Percentiles rank a stretch among this genome's conserved stretches.
Conservation (phyloP, 78 protist genomes). For the Salpingoeca rosetta region DNA sequence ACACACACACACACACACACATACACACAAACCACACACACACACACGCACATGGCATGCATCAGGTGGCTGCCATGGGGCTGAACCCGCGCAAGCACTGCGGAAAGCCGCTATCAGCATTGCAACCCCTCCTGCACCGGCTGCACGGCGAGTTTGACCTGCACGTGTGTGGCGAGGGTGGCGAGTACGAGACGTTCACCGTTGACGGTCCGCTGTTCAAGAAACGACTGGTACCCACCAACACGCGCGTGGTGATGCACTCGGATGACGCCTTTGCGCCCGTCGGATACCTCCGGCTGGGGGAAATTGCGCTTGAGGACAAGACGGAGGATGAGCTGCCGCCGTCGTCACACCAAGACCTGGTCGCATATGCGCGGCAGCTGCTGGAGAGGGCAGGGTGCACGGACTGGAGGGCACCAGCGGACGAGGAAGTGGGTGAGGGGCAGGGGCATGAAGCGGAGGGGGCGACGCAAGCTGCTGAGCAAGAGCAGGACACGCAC, state of each 20-base stretch:
- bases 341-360: too few species aligned
- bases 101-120: conserved; percentile 42
- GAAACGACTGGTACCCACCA: neutral
- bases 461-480: neutral
- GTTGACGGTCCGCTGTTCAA: conserved; percentile 79
- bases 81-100: conserved; percentile 45
- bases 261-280: conserved; percentile 33
- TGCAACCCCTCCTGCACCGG: conserved; percentile 26
- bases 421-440: neutral
- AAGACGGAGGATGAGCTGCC: neutral
- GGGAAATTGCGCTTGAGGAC: conserved; percentile 4
- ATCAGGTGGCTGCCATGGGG: conserved; percentile 33
- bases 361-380: too few species aligned
- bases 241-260: neutral
- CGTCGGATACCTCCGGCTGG: conserved; percentile 29
- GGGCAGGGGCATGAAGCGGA: neutral
- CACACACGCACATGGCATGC: too few species aligned
- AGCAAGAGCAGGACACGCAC: neutral
- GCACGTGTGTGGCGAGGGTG: conserved; percentile 95
- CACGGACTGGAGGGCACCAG: neutral
- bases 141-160: conserved; percentile 41
- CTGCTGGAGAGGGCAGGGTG: neutral
- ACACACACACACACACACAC: too few species aligned
- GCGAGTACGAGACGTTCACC: conserved; percentile 93
- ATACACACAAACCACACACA: too few species aligned